Conservation (phyloP, 2,329 filamentous ascomycete genomes). For the Ramularia endophylla region DNA sequence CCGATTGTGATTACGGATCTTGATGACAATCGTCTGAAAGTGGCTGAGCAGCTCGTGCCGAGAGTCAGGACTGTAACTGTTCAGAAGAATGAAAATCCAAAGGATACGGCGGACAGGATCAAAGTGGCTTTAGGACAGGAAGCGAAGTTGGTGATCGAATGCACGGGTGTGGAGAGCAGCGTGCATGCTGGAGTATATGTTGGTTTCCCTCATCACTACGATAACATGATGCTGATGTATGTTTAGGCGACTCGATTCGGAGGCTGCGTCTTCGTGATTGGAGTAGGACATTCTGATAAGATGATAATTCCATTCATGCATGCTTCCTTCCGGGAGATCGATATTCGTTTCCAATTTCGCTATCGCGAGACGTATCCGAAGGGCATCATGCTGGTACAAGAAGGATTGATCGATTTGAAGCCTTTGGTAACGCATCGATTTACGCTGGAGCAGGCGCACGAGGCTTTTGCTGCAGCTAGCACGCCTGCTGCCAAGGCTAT, state of each 20-base stretch:
- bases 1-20: slow-evolving; percentile 42
- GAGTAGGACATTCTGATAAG: slow-evolving; percentile 32
- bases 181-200: slow-evolving; percentile 30
- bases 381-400: slow-evolving; percentile 36
- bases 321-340: slow-evolving; percentile 33
- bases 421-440: slow-evolving; percentile 36
- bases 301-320: slow-evolving; percentile 36
- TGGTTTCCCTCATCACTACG: slow-evolving; percentile 10
- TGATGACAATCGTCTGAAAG: slow-evolving; percentile 35
- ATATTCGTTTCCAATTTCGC: slow-evolving; percentile 36
- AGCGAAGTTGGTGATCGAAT: slow-evolving; percentile 31
- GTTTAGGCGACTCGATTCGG: slow-evolving; percentile 30
- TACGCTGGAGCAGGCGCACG: slow-evolving; percentile 31
- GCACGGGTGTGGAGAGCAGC: slow-evolving; percentile 31
- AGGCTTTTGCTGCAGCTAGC: slow-evolving; percentile 35
- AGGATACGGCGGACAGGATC: slow-evolving; percentile 32
- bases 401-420: slow-evolving; percentile 35
- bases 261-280: slow-evolving; percentile 34
- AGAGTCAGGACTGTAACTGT: slow-evolving; percentile 33
- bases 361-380: slow-evolving; percentile 38
- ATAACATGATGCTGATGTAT: slow-evolving; percentile 4
- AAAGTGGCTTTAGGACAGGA: slow-evolving; percentile 31
- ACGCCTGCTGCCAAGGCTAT: slow-evolving; percentile 32
- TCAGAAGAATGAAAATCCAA: slow-evolving; percentile 32
- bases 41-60: slow-evolving; percentile 33